Conservation (phyloP, 2,329 filamentous ascomycete species). For the Fusarium tupiense region DNA sequence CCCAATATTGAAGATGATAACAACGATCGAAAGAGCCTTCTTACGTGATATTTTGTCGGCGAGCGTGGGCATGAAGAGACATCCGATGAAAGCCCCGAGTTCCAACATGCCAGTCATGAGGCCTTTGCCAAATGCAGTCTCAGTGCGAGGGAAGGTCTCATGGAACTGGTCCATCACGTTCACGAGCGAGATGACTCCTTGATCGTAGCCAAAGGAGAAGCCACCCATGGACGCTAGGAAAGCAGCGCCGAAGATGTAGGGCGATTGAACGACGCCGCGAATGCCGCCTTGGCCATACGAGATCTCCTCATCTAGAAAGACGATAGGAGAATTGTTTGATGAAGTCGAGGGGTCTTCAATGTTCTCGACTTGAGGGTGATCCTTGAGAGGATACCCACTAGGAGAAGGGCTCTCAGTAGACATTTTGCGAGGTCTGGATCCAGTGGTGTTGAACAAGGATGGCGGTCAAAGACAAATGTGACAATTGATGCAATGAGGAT, state of each 20-base stretch:
- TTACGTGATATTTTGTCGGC: conserved; percentile 42
- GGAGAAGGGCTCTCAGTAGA: not conserved
- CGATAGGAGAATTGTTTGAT: not conserved
- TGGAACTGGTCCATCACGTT: conserved; percentile 58
- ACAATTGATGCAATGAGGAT: not conserved
- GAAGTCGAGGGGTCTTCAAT: not conserved
- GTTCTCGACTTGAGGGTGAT: not conserved
- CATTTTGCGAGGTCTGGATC: not conserved
- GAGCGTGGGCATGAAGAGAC: conserved; percentile 33
- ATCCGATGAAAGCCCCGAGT: conserved; percentile 59
- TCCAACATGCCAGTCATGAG: conserved; percentile 57
- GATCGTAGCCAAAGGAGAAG: conserved; percentile 37
- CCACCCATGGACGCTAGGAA: conserved; percentile 8
- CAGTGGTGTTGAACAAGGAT: not conserved
- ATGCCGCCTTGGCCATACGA: not conserved
- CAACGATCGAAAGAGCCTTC: conserved; percentile 39
- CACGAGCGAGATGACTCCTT: conserved; percentile 53
- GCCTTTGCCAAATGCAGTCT: conserved; percentile 51
- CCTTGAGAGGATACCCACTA: not conserved
- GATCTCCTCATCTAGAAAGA: not conserved
- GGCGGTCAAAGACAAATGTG: not conserved
- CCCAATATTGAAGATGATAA: conserved; percentile 39
- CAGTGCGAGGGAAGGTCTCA: conserved; percentile 41
- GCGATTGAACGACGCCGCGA: not conserved
- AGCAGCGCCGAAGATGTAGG: not conserved